These are phyloP conservation scores for Linderina pennispora DNA, from an alignment of 192 early-diverging fungal species.

Conservation along the genomic window DNA sequence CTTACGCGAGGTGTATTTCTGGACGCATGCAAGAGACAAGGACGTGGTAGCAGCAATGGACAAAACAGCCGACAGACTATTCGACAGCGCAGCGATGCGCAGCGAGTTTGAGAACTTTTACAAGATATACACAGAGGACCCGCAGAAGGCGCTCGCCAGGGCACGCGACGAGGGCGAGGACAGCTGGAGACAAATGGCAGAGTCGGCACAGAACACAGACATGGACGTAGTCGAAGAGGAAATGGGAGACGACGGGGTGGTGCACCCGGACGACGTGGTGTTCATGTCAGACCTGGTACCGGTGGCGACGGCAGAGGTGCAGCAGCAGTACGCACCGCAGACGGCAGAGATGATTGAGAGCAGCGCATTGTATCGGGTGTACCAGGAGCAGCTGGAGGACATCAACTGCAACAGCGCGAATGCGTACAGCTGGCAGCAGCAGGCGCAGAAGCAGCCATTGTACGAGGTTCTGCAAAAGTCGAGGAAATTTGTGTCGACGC, in stretches of 20 bases:
- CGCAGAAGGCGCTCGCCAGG: conserved; percentile 5
- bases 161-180: conserved; percentile 3
- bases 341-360: conserved; percentile 15
- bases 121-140: conserved; percentile 11
- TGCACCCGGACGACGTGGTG: conserved; percentile 30
- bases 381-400: conserved; percentile 26
- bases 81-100: background rate
- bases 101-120: conserved; percentile 13
- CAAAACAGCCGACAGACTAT: background rate
- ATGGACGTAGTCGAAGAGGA: background rate
- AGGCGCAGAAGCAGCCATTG: conserved; percentile 40
- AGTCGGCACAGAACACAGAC: conserved; percentile 2
- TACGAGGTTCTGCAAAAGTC: conserved; percentile 15
- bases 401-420: conserved; percentile 28
- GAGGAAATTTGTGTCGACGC: conserved; percentile 30
- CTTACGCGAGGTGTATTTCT: conserved; percentile 26
- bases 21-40: conserved; percentile 9
- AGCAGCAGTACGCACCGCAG: conserved; percentile 2
- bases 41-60: conserved; percentile 11
- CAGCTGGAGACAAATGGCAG: no score
- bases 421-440: conserved; percentile 36
- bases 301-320: conserved; percentile 16
- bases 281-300: conserved; percentile 31
- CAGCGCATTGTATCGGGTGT: conserved; percentile 8
- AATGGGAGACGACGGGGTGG: background rate